Evolutionary conservation across 2,329 filamentous ascomycete species (phyloP), one percentile per base, ranked within the genome.

Genomic region (Arthroderma uncinatum): DNA sequence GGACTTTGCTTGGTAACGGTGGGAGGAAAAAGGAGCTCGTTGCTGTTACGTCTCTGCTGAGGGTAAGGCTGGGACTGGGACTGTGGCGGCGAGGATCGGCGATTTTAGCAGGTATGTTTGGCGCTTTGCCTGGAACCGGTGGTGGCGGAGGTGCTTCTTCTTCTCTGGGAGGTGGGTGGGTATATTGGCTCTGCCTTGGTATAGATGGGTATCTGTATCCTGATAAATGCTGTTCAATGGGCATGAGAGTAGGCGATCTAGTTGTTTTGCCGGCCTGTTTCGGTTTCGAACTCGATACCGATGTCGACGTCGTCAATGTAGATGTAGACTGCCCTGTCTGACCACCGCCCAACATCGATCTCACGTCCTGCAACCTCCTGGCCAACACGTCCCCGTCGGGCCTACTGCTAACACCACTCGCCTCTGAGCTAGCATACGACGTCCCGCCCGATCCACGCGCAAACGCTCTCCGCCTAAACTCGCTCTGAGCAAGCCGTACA

Each of bases 401-500:
- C 42, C n/a, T 48, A 21, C 16, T n/a, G 21, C 12, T 30, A 28
- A 10, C 21, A 14, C 21, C 8, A 14, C 42, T 48, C 9, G 42
- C 25, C 42, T 28, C 42, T 4, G 42, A 48, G 12, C 42, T 30
- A 21, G 25, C 21, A 16, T 48, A 48, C 12, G 42, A 28, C 21
- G 42, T 5, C 42, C 28, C 23, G 40, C 2, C 33, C 8, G 10
- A 25, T 34, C 48, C 48, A 53, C 55, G 57, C 6, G 55, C 59
- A 28, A 42, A 36, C 14, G 59, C 84, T 62, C 89, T 78, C 42
- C 86, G 78, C 57, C 74, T 76, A 58, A 90, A 79, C 70, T 94
- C 89, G 57, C 81, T 80, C 61, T 85, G 83, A 0, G 89, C 89
- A 30, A 94, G 70, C 62, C 85, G 81, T 5, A 94, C 83, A 0